A percentile compares a stretch with the other conserved stretches of the same genome.
Evolutionary conservation across 1,284 basidiomycete species (phyloP).

Genomic region (Leccinum solheimii): DNA sequence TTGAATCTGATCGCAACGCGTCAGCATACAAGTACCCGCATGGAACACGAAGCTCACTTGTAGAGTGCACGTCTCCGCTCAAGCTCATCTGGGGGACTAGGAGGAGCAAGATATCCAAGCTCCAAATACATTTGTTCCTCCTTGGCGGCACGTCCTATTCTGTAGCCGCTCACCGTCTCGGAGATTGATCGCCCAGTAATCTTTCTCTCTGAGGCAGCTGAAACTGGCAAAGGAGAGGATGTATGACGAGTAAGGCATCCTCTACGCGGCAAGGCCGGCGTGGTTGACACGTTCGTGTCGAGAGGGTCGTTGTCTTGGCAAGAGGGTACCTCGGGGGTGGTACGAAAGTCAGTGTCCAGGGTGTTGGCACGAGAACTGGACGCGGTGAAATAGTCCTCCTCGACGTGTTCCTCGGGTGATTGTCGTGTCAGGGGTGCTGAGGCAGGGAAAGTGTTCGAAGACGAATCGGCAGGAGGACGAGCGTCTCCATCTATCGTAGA

Average conservation of each 20-base stretch:
- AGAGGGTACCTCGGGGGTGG: conserved; percentile 21
- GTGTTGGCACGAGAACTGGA: conserved; percentile 28
- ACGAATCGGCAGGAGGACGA: conserved; percentile 9
- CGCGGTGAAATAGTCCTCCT: conserved; percentile 37
- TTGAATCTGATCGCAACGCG: conserved; percentile 64
- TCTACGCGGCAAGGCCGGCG: conserved; percentile 50
- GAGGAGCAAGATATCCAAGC: conserved; percentile 75
- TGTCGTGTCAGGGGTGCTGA: conserved; percentile 25
- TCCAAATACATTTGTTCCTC: conserved; percentile 63
- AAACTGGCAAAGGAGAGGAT: conserved; percentile 56
- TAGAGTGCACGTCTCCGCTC: conserved; percentile 79
- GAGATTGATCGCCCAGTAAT: conserved; percentile 41
- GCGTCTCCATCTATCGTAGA: conserved; percentile 11
- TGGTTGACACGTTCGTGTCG: conserved; percentile 27
- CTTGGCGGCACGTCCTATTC: conserved; percentile 50
- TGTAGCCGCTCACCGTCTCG: conserved; percentile 36
- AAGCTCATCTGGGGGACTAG: conserved; percentile 78
- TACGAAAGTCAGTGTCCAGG: conserved; percentile 20
- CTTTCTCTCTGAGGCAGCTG: conserved; percentile 41
- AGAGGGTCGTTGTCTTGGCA: conserved; percentile 32
- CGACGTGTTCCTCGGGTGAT: conserved; percentile 27
- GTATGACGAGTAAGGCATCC: conserved; percentile 59
- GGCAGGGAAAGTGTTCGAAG: conserved; percentile 12
- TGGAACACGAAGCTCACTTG: conserved; percentile 49
- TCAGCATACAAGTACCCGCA: conserved; percentile 3